Base-by-base conservation (phyloP, 495 filamentous ascomycete genomes). In the Podospora pseudoanserina region DNA sequence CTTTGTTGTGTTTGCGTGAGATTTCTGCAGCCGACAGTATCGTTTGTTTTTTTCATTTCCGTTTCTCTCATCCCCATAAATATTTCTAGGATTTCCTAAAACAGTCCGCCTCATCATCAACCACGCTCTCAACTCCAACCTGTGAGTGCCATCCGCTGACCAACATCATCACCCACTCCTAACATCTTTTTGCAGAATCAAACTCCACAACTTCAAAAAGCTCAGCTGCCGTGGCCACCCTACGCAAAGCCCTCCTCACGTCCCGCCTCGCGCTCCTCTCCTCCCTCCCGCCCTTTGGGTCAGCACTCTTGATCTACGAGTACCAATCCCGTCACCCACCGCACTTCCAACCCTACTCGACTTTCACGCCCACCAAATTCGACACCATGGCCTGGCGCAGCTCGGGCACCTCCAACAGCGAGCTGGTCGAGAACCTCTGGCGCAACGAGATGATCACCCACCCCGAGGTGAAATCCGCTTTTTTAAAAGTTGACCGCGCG, bases 351-450 rank as follows among this genome's bases (percentile, higher is more conserved):
- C 23, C 19, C 27, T 18, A 16, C 63, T 4, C 18, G 6, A 20
- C 57, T 32, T 2, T 32, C 30, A 32, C 39, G 5, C 2, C 39
- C 39, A 5, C 15, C 39, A 49, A 49, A 16, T 49, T 75, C 55
- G 56, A 73, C 71, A 82, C 61, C 58, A 99, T 99, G 95, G 94
- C 94, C 66, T 99, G 95, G 95, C 86, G 87, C 68, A 91, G 90
- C 76, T 92, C 91, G 19, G 93, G 92, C 62, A 79, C 82, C 26
- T 87, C 88, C 49, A 99, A 99, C 80, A 77, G 75, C 56, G 91
- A 88, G 58, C 82, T 99, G 57, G 80, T 98, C 60, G 85, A 89
- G 71, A 97, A 97, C 73, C 84, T 99, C 9, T 89, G 79, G 71
- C 84, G 79, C 19, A 86, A 91, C 71, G 83, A 82, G 1, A 79